These are phyloP conservation scores for Phytopythium litorale DNA, from an alignment of 352 stramenopile genomes.

Conservation along the genomic window DNA sequence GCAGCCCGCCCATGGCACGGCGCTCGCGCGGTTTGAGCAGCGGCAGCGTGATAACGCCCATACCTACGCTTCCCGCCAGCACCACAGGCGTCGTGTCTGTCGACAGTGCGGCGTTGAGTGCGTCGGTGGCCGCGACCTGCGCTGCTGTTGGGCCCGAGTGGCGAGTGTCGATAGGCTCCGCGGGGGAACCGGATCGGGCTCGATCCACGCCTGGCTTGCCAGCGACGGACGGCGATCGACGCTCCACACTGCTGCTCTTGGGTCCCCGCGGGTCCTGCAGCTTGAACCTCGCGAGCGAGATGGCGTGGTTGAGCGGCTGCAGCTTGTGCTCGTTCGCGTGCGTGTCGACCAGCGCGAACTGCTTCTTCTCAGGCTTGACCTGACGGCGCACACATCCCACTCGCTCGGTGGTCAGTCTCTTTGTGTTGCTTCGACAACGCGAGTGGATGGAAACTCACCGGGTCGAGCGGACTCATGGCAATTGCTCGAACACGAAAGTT, in stretches of 20 bases:
- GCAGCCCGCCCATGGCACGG: constrained; percentile 54
- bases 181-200: background rate
- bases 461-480: constrained; percentile 40
- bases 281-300: constrained; percentile 53
- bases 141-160: background rate
- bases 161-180: background rate
- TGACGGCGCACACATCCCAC: constrained; percentile 8
- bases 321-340: constrained; percentile 36
- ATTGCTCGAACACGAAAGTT: constrained; percentile 45
- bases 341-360: constrained; percentile 51
- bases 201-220: background rate
- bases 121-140: background rate
- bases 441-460: constrained; percentile 19
- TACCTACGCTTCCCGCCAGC: constrained; percentile 32
- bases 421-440: background rate
- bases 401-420: background rate
- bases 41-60: constrained; percentile 35
- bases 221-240: background rate
- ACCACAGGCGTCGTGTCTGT: constrained; percentile 3
- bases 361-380: constrained; percentile 56
- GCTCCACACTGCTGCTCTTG: background rate
- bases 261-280: constrained; percentile 15
- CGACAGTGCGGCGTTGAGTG: background rate
- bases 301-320: constrained; percentile 45
- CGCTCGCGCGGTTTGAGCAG: constrained; percentile 54